A percentile compares a stretch with the other conserved stretches of the same genome.
These are phyloP conservation scores for Orbilia brochopaga DNA, from an alignment of 2,329 filamentous ascomycete species.

Conservation along the genomic window DNA sequence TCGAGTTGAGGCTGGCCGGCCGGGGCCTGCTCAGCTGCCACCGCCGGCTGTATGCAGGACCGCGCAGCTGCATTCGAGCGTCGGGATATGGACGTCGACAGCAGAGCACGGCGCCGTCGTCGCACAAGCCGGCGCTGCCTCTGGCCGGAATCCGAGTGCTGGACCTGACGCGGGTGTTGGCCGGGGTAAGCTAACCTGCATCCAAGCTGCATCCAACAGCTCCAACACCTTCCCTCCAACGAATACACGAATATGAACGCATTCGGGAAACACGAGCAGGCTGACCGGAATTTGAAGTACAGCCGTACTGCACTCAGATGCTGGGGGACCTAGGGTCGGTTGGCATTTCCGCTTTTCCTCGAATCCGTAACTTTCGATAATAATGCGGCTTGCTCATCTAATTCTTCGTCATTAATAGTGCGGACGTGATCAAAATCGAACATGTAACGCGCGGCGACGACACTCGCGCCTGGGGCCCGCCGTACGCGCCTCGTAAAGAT, in stretches of 20 bases:
- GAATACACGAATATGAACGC: not conserved
- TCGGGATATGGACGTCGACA: constrained; percentile 4
- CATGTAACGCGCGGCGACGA: constrained; percentile 91
- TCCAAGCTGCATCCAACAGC: constrained; percentile 2
- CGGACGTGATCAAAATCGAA: constrained; percentile 96
- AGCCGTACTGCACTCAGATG: constrained; percentile 98
- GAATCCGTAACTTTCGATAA: constrained; percentile 54
- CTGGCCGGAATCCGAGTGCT: constrained; percentile 86
- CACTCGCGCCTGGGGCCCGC: constrained; percentile 93
- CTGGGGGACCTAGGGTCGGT: constrained; percentile 84
- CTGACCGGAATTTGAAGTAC: constrained; percentile 15
- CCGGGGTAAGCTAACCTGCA: constrained; percentile 71
- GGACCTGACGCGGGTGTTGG: constrained; percentile 95
- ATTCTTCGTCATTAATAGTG: constrained; percentile 62
- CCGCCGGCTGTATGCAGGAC: not conserved
- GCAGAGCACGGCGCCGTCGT: constrained; percentile 32
- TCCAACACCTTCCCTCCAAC: not conserved
- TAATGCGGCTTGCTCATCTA: not conserved
- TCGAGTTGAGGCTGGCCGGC: not conserved
- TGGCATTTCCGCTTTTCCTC: constrained; percentile 18
- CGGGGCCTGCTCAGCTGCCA: not conserved
- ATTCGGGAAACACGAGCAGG: too few relatives aligned
- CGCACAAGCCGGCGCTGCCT: constrained; percentile 59
- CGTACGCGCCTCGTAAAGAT: constrained; percentile 74
- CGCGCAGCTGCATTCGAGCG: not conserved